Evolutionary conservation across 441 rosid genomes (phyloP).

Genomic region (Croton laevigatus): DNA sequence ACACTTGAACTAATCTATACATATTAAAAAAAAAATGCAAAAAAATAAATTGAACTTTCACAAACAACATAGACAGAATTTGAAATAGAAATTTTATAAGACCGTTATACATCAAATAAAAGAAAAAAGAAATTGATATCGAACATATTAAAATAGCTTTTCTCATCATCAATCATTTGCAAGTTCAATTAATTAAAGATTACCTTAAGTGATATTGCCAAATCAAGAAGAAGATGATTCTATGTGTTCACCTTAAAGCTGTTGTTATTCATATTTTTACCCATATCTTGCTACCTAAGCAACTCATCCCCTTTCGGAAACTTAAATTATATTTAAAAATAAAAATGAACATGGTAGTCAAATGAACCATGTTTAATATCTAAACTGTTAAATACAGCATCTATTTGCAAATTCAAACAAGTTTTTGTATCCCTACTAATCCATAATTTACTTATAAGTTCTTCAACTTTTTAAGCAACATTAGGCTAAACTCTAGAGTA

Average conservation of each 20-base stretch:
- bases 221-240: constrained; percentile 74
- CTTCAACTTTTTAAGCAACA: not conserved
- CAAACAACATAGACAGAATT: too few species aligned
- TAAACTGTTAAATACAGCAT: not conserved
- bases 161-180: too few species aligned
- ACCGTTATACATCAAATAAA: too few species aligned
- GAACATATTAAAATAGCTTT: too few species aligned
- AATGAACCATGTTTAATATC: not conserved
- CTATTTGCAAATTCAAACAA: not conserved
- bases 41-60: too few species aligned
- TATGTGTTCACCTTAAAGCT: constrained; percentile 95
- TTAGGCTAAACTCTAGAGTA: too few species aligned
- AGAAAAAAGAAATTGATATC: too few species aligned
- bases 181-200: constrained; percentile 10
- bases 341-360: too few species aligned
- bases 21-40: too few species aligned
- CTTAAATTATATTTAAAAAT: too few species aligned
- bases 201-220: constrained; percentile 93
- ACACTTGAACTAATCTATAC: too few species aligned
- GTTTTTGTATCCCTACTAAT: not conserved
- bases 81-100: too few species aligned
- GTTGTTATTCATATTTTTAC: constrained; percentile 65
- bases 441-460: not conserved
- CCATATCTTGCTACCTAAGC: constrained; percentile 71
- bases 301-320: constrained; percentile 23